Evolutionary conservation across 352 stramenopile genomes (phyloP).

Genomic region (Phytophthora fragariae): DNA sequence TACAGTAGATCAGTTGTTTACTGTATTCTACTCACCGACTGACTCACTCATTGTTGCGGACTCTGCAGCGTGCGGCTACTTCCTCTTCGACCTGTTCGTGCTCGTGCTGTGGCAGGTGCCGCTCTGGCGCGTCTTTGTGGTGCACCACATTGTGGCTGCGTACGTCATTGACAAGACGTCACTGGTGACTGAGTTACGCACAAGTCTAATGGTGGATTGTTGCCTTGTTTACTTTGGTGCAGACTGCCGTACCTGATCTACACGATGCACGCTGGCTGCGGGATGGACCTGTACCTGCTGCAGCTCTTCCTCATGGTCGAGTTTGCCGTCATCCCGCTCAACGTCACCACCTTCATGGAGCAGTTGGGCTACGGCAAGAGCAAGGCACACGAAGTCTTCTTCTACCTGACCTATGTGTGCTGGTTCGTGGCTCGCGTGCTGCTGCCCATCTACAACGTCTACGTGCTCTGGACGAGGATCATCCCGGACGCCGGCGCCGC

Average conservation of each 20-base stretch:
- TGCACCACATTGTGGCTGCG: conserved; percentile 82
- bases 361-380: conserved; percentile 78
- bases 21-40: background rate
- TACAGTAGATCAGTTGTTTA: background rate
- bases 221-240: background rate
- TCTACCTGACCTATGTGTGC: conserved; percentile 77
- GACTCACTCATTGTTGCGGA: background rate
- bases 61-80: conserved; percentile 78
- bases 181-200: no score
- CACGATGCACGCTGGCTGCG: conserved; percentile 78
- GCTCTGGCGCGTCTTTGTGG: conserved; percentile 80
- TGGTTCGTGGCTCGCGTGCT: conserved; percentile 82
- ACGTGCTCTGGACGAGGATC: conserved; percentile 76
- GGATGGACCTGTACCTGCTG: conserved; percentile 81
- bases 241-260: conserved; percentile 87
- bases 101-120: conserved; percentile 76
- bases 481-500: conserved; percentile 55
- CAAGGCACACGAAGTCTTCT: conserved; percentile 65
- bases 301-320: conserved; percentile 88
- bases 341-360: conserved; percentile 83
- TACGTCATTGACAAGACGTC: conserved; percentile 45
- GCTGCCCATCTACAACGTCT: conserved; percentile 83
- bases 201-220: background rate
- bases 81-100: conserved; percentile 84
- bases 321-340: conserved; percentile 83